A percentile compares a stretch with the other conserved stretches of the same genome.
Conservation (phyloP, 176 grass and related monocot species). For the Oryza glaberrima region DNA sequence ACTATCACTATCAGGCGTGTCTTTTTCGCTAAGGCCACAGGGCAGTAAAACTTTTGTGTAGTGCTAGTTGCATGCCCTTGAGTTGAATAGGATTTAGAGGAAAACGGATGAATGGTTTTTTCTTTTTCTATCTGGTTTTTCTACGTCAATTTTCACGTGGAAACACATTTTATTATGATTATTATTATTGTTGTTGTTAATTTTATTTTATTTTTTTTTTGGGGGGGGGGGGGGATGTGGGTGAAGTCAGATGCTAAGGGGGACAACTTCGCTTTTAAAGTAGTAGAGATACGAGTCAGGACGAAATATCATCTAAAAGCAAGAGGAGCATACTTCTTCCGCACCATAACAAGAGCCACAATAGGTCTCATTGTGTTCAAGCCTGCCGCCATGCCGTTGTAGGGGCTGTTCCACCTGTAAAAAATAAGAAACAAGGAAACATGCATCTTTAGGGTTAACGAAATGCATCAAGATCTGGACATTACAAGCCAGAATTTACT, state of each 20-base stretch:
- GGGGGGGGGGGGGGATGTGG: no score
- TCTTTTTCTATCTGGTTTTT: no score
- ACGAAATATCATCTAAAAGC: conserved; percentile 30
- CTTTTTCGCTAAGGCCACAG: neutral
- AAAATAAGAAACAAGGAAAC: conserved; percentile 31
- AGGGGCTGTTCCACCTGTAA: conserved; percentile 88
- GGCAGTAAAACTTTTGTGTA: conserved; percentile 21
- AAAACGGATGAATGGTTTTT: no score
- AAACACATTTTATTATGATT: no score
- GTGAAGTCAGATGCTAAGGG: no score
- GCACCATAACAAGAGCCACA: conserved; percentile 98
- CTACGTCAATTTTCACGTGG: no score
- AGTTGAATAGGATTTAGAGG: no score
- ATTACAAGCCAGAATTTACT: conserved; percentile 9
- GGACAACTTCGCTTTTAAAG: no score
- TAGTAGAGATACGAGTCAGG: neutral
- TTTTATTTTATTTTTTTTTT: no score
- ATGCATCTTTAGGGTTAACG: conserved; percentile 22
- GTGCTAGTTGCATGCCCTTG: no score
- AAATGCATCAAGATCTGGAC: conserved; percentile 36
- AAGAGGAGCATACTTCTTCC: conserved; percentile 64
- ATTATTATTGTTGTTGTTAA: no score
- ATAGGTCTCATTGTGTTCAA: conserved; percentile 99
- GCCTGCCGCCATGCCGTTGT: conserved; percentile 92
- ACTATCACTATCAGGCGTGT: neutral